These are phyloP conservation scores for Parafenestella ontariensis DNA, from an alignment of 2,329 filamentous ascomycete genomes.

Conservation along the genomic window DNA sequence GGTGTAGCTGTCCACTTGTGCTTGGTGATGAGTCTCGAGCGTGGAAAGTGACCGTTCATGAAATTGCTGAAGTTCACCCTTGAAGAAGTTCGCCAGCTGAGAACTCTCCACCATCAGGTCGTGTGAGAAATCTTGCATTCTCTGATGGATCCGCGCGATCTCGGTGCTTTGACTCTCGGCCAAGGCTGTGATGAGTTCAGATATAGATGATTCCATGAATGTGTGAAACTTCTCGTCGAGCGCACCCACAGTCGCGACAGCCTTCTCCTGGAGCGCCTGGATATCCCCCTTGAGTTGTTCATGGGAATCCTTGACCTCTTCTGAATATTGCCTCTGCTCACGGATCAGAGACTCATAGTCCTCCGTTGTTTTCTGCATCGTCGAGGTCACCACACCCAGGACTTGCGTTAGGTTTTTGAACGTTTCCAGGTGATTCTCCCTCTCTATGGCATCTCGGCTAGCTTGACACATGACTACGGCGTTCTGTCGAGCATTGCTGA, in stretches of 20 bases:
- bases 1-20: slow-evolving; percentile 25
- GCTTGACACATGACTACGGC: slow-evolving; percentile 69
- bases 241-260: slow-evolving; percentile 21
- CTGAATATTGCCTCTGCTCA: slow-evolving; percentile 32
- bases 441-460: slow-evolving; percentile 64
- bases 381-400: slow-evolving; percentile 28
- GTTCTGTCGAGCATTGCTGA: slow-evolving; percentile 67
- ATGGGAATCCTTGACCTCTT: slow-evolving; percentile 30
- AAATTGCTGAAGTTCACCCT: slow-evolving; percentile 20
- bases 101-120: slow-evolving; percentile 27
- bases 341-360: slow-evolving; percentile 32
- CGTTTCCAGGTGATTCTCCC: slow-evolving; percentile 51
- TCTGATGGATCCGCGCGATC: slow-evolving; percentile 19
- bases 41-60: slow-evolving; percentile 20
- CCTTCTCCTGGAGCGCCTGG: slow-evolving; percentile 26
- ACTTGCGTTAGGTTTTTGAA: slow-evolving; percentile 44
- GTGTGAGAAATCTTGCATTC: slow-evolving; percentile 28
- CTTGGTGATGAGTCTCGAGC: slow-evolving; percentile 23
- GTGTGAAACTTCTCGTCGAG: slow-evolving; percentile 27
- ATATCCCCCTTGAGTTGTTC: slow-evolving; percentile 22
- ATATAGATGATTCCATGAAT: slow-evolving; percentile 29
- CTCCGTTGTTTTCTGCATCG: slow-evolving; percentile 28
- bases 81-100: slow-evolving; percentile 20
- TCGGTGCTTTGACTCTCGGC: slow-evolving; percentile 23
- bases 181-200: slow-evolving; percentile 23